Evolutionary conservation across 2,329 filamentous ascomycete species (phyloP).

Genomic region (Claviceps arundinis): DNA sequence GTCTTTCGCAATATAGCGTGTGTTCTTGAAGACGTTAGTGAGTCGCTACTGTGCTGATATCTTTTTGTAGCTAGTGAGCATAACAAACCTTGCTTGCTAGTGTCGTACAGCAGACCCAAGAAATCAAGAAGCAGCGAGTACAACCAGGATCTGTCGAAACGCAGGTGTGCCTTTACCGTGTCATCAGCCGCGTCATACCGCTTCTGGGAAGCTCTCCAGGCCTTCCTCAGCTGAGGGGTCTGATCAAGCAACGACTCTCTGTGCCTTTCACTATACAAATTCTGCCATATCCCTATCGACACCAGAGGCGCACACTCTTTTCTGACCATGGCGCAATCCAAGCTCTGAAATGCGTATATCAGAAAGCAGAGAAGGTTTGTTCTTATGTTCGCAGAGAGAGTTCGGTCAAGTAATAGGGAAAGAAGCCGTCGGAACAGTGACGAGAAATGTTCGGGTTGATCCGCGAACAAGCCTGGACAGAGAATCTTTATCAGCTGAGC

Average conservation of each 20-base stretch:
- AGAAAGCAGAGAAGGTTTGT: conserved; percentile 82
- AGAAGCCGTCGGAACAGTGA: conserved; percentile 78
- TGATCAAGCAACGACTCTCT: conserved; percentile 63
- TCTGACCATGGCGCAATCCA: conserved; percentile 77
- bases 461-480: conserved; percentile 54
- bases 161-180: conserved; percentile 59
- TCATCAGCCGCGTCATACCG: conserved; percentile 81
- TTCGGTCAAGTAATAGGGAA: conserved; percentile 67
- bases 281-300: conserved; percentile 92
- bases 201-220: conserved; percentile 79
- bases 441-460: conserved; percentile 71
- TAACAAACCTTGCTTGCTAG: conserved; percentile 31
- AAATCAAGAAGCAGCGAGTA: conserved; percentile 80
- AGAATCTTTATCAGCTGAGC: conserved; percentile 7
- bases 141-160: conserved; percentile 89
- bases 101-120: conserved; percentile 54
- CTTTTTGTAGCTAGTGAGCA: background rate
- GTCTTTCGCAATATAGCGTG: conserved; percentile 68
- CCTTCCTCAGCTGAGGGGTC: conserved; percentile 64
- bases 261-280: conserved; percentile 63
- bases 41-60: background rate
- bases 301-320: conserved; percentile 95
- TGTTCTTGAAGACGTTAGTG: background rate
- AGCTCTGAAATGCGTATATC: conserved; percentile 82
- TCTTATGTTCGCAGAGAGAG: conserved; percentile 52